Evolutionary conservation across 768 basidiomycete species (phyloP), one percentile per base, ranked within the genome.

Genomic region (Cystoderma amianthinum): DNA sequence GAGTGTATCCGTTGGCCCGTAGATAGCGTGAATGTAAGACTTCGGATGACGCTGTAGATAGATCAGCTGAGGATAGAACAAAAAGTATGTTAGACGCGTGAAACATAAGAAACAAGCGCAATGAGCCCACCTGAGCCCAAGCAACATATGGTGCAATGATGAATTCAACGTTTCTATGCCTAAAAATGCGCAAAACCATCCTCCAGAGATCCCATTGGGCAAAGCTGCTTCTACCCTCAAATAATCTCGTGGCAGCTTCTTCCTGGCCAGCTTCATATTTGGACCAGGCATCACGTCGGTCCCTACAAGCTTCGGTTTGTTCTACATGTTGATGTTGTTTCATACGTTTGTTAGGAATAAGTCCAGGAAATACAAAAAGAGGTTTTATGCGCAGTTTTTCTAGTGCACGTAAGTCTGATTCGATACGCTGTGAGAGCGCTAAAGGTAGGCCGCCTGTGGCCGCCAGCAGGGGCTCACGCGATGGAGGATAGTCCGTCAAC

Each of bases 281-380:
- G 39, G 79, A 63, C 96, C 96, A 99, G 13, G 93, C 96, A 47
- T 88, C 81, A 46, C 79, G 68, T 46, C 87, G 65, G 59, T 87
- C 88, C 37, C 80, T 72, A 58, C 82, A 85, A 13, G 80, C 80
- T 35, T 90, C 85, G 37, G 67, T 69, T 49, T 78, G 69, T 49
- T 80, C 79, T 13, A 59, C 56, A 20, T 77, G 70, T 34, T 77
- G 74, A 43, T 74, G 71, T 9, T 71, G 73, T 60, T 85, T 86
- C 67, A 72, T 74, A 42, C 85, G 78, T 47, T 81, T 82, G 51
- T 80, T 80, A 1, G 89, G 86, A 1, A 80, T 68, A 22, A 99
- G 70, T 3, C 96, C 96, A 12, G 89, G 81, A 63, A 98, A 98
- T 38, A 99, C 90, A 54, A 99, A 95, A n/a, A 99, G 91, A 16